phyloP scores from a whole-genome alignment of 2,329 filamentous ascomycete genomes.

The Pseudocercospora macadamiae region DNA sequence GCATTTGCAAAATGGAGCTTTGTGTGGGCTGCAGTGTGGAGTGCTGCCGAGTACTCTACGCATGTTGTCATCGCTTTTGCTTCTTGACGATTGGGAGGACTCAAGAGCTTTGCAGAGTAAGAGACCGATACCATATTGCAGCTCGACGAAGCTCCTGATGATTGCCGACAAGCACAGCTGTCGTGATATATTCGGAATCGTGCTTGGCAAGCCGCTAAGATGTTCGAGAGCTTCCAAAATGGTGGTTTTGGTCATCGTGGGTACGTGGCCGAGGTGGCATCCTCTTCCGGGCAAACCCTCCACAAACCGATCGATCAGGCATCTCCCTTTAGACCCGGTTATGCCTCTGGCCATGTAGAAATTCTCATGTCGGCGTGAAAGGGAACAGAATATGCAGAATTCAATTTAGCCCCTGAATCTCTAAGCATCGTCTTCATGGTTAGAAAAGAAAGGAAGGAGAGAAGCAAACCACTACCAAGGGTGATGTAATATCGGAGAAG shows the following conservation, averaged over 20 bases:
- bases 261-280: neutral
- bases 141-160: neutral
- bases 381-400: neutral
- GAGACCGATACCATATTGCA: neutral
- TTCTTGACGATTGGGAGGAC: neutral
- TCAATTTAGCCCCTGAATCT: too few relatives aligned
- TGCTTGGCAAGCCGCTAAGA: neutral
- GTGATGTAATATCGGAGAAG: neutral
- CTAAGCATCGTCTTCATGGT: too few relatives aligned
- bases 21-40: slow-evolving; percentile 6
- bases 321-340: neutral
- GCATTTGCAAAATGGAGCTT: slow-evolving; percentile 13
- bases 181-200: neutral
- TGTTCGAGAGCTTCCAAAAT: neutral
- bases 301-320: slow-evolving; percentile 1
- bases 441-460: too few relatives aligned
- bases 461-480: too few relatives aligned
- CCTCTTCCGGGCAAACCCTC: neutral
- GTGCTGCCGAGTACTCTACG: too few relatives aligned
- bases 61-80: slow-evolving; percentile 5
- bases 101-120: neutral
- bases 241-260: neutral
- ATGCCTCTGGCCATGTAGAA: neutral
- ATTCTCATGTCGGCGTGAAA: neutral
- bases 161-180: neutral